These are phyloP conservation scores for Paecilomyces sp. DNA, from an alignment of 2,329 filamentous ascomycete species.

Conservation along the genomic window DNA sequence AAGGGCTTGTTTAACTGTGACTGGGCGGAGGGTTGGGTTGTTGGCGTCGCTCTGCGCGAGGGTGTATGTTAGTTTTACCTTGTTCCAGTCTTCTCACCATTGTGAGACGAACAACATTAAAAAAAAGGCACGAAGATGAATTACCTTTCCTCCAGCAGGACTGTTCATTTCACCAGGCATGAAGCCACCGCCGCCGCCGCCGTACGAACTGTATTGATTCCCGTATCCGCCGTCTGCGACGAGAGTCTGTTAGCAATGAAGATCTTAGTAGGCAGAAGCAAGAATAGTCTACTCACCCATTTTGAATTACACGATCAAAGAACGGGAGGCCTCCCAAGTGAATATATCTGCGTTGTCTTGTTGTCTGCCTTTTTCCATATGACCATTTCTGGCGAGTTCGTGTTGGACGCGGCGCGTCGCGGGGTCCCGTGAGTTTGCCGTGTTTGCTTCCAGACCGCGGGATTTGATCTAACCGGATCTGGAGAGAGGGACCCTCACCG, in stretches of 20 bases:
- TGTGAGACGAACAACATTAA: not conserved
- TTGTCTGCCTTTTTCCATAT: slow-evolving; percentile 19
- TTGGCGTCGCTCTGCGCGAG: slow-evolving; percentile 51
- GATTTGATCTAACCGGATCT: not conserved
- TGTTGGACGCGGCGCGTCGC: slow-evolving; percentile 34
- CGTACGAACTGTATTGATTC: slow-evolving; percentile 51
- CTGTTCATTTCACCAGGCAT: slow-evolving; percentile 47
- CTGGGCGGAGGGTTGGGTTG: slow-evolving; percentile 78
- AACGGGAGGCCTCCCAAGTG: not conserved
- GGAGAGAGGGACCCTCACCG: slow-evolving; percentile 16
- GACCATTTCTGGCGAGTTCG: slow-evolving; percentile 29
- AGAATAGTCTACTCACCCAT: slow-evolving; percentile 20
- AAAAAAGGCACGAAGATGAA: not conserved
- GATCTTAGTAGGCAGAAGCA: not conserved
- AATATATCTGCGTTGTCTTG: not conserved
- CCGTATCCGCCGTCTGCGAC: slow-evolving; percentile 27
- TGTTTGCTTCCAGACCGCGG: slow-evolving; percentile 13
- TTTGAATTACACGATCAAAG: slow-evolving; percentile 3
- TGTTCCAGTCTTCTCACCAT: slow-evolving; percentile 1
- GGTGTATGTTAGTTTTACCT: not conserved
- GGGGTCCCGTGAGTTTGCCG: slow-evolving; percentile 8
- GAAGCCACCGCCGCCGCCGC: slow-evolving; percentile 54
- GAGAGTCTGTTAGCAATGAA: not conserved
- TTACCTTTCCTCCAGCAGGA: slow-evolving; percentile 37
- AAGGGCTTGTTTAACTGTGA: slow-evolving; percentile 91